A percentile compares a stretch with the other conserved stretches of the same genome.
Evolutionary conservation across 2,329 filamentous ascomycete genomes (phyloP).

Genomic region (Curvularia eragrostidis): DNA sequence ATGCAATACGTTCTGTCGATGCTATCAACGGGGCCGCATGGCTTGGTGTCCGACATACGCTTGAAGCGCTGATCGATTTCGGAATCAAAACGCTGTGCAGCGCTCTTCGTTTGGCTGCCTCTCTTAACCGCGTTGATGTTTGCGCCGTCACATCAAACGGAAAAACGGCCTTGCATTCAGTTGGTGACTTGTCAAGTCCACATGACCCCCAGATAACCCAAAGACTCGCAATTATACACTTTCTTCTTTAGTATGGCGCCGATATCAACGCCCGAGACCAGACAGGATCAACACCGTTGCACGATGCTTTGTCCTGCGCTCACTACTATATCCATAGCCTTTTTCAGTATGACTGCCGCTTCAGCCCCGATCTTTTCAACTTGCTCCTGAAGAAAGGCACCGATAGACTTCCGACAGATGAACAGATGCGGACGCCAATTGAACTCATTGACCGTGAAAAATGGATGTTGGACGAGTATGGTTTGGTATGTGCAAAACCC

Average conservation of each 20-base stretch:
- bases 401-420: background rate
- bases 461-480: background rate
- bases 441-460: conserved; percentile 11
- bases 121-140: conserved; percentile 3
- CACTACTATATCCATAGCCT: background rate
- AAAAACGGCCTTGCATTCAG: background rate
- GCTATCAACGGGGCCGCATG: background rate
- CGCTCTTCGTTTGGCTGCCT: conserved; percentile 2
- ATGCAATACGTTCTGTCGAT: background rate
- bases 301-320: background rate
- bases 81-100: background rate
- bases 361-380: conserved; percentile 1
- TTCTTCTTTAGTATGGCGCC: conserved; percentile 5
- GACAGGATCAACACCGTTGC: background rate
- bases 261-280: conserved; percentile 4
- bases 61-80: conserved; percentile 2
- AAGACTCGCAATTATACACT: background rate
- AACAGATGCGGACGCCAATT: conserved; percentile 23
- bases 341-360: no score
- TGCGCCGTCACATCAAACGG: background rate
- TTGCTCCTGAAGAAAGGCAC: background rate
- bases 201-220: background rate
- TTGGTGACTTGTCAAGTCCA: background rate
- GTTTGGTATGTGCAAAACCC: background rate
- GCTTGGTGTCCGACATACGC: background rate